Base-by-base conservation (phyloP, 768 basidiomycete species). In the Ephemerocybe angulata region DNA sequence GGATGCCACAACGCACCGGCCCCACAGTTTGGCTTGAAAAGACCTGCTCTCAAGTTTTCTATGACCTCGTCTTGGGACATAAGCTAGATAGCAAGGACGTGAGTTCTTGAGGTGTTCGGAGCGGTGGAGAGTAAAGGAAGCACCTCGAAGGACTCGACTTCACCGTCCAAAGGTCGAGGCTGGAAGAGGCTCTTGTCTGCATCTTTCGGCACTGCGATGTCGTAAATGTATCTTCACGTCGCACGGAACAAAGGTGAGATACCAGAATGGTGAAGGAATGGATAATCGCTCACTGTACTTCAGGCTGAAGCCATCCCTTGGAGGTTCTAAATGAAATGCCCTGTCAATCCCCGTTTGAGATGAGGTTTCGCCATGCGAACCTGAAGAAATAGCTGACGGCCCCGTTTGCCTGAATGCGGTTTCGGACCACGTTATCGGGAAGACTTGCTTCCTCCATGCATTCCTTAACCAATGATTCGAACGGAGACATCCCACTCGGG, bases 21-120 rank as follows among this genome's bases (percentile, higher is more conserved):
- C 3, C 88, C 93, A 61, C 93, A 97, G 63, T 99, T 98, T 1
- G 92, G 81, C 70, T 99, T 99, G 79, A 99, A 98, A 24, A 86
- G 68, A 0, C 86, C 86, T 7, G 68, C 63, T 8, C 80, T 81
- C 72, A 98, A 83, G 50, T 79, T 83, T 35, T 72, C 55, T 5
- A 88, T 72, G 17, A 95, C 79, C 28, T 82, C 77, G 1, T 79
- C 75, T 38, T 93, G 71, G 2, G 81, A 68, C 40, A 93, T 73
- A 22, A 96, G 75, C 91, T n/a, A 15, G 21, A 24, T 38, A 7
- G 53, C 28, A 4, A 48, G 47, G 11, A 38, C 21, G 31, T 33
- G 24, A 15, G 13, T 19, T 21, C 59, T 43, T n/a, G n/a, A n/a
- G n/a, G n/a, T n/a, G n/a, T n/a, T n/a, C n/a, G n/a, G n/a, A n/a